Evolutionary conservation across 805 yeast genomes (phyloP).

Genomic region (Tetrapisispora namnaoensis): DNA sequence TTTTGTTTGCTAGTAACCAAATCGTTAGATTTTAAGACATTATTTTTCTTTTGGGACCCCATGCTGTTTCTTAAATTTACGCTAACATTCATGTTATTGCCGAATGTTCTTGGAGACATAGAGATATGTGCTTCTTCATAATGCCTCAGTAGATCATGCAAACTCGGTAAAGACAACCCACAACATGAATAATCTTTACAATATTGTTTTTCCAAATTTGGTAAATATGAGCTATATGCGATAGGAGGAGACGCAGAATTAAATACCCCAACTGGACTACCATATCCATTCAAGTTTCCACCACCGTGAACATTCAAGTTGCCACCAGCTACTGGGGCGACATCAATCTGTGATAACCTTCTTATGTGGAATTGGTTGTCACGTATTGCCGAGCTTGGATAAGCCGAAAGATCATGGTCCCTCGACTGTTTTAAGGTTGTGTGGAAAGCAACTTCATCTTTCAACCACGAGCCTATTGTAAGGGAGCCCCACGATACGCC

Average conservation of each 20-base stretch:
- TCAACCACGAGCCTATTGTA: constrained; percentile 90
- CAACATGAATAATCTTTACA: constrained; percentile 96
- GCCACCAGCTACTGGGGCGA: not conserved
- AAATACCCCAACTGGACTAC: not conserved
- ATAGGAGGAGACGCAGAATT: constrained; percentile 5
- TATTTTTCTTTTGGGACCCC: not conserved
- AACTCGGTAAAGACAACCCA: constrained; percentile 82
- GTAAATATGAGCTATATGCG: constrained; percentile 66
- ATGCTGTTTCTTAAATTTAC: not conserved
- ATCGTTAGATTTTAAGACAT: not conserved
- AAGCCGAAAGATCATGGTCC: not conserved
- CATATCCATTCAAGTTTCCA: not conserved
- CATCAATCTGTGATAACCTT: constrained; percentile 1
- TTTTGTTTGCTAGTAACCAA: not conserved
- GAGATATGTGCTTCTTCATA: constrained; percentile 93
- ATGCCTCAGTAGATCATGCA: constrained; percentile 88
- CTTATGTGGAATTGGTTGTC: not conserved
- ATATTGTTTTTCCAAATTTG: constrained; percentile 89
- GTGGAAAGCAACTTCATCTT: constrained; percentile 77
- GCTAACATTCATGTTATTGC: not conserved
- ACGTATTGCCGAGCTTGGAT: not conserved
- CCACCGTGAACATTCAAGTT: not conserved
- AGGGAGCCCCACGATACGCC: constrained; percentile 97
- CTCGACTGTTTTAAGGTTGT: constrained; percentile 16
- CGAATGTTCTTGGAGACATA: constrained; percentile 30